Evolutionary conservation across 139 green algal species (phyloP).

Genomic region (Micractinium conductrix): DNA sequence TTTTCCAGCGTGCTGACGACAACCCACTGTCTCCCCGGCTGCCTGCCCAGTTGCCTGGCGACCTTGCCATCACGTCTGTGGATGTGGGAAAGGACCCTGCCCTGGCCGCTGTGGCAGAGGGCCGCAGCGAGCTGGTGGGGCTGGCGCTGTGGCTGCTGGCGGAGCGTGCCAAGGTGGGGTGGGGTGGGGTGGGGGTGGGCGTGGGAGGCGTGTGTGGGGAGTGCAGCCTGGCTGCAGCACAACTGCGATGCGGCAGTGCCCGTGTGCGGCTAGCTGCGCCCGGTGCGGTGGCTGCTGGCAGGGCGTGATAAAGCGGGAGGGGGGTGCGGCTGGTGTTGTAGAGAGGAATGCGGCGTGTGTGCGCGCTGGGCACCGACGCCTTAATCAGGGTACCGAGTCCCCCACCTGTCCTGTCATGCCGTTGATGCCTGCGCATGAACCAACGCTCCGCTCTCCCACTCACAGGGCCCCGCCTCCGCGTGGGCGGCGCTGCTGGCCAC

Average conservation of each 20-base stretch:
- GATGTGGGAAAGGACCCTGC: slow-evolving; percentile 78
- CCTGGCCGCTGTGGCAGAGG: slow-evolving; percentile 63
- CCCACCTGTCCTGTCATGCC: too few relatives aligned
- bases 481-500: slow-evolving; percentile 45
- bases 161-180: slow-evolving; percentile 64
- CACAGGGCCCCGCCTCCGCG: slow-evolving; percentile 29
- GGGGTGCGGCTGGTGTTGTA: too few relatives aligned
- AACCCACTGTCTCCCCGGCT: too few relatives aligned
- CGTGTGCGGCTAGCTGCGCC: too few relatives aligned
- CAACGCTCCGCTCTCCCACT: neutral
- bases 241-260: too few relatives aligned
- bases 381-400: too few relatives aligned
- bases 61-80: slow-evolving; percentile 74
- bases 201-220: neutral
- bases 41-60: slow-evolving; percentile 84
- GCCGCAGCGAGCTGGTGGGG: slow-evolving; percentile 78
- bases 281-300: too few relatives aligned
- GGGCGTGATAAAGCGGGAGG: too few relatives aligned
- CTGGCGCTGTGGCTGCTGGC: slow-evolving; percentile 90
- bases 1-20: too few relatives aligned
- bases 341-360: too few relatives aligned
- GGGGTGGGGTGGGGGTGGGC: neutral
- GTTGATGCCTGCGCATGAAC: neutral
- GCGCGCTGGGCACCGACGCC: too few relatives aligned
- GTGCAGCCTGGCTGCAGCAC: too few relatives aligned